Base-by-base conservation (phyloP, 345 rosid species). In the Aquilaria sinensis region DNA sequence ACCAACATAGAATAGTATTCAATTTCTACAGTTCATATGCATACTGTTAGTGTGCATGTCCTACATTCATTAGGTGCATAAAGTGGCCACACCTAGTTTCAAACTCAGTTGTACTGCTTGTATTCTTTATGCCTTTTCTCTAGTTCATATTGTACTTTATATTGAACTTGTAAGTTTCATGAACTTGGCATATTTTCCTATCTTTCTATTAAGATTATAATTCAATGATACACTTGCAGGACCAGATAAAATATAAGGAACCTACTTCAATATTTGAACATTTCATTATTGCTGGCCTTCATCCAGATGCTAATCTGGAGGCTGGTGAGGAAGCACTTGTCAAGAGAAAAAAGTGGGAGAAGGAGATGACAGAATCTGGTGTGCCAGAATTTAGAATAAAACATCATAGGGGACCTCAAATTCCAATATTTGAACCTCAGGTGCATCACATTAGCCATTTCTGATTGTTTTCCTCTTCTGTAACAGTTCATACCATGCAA, bases 371-470 rank as follows among this genome's bases (percentile, higher is more conserved):
- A 60, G 79, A 75, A 74, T 79, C 90, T 58, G 92, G 82, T 71
- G 53, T 77, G 53, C 60, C 75, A 67, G 85, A 85, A 58, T 75
- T 64, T 67, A 83, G 72, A 62, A 70, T 67, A 50, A 60, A 76
- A 58, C 90, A 76, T 63, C 71, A 73, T 56, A 81, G 75, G 57
- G 96, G 83, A 56, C 96, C 95, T 73, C 77, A 80, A n/a, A 56
- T 78, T 77, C 99, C 95, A 7, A 32, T 83, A 51, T 62, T 94
- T 79, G 95, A 86, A 71, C 92, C 99, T 64, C 99, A 94, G 99
- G 99, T 94, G 70, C 61, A 67, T 56, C 50, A 55, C 52, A 56
- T 56, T 37, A 1, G 8, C 7, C 5, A 37, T 37, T 37, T 37
- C 43, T 3, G 43, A 37, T 3, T 37, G 23, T 37, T 37, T 37